Conservation (phyloP, 1,284 basidiomycete genomes). For the Sanghuangporus weigelae region DNA sequence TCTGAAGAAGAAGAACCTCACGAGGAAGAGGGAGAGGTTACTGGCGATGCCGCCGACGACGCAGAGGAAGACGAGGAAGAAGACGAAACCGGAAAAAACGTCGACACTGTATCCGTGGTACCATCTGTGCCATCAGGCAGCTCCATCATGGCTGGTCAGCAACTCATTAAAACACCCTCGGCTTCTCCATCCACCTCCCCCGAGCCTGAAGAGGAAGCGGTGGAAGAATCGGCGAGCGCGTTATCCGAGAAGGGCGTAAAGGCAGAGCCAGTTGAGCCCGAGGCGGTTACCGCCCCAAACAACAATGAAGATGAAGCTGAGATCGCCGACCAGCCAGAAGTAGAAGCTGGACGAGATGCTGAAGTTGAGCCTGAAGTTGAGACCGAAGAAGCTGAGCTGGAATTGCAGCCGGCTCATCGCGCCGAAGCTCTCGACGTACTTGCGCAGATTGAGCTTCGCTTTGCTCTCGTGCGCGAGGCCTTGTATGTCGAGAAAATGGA, state of each 20-base stretch:
- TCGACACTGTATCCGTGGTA: conserved; percentile 37
- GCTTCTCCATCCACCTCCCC: conserved; percentile 40
- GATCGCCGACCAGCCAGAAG: conserved; percentile 24
- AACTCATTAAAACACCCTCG: conserved; percentile 36
- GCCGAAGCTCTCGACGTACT: conserved; percentile 75
- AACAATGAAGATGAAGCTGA: conserved; percentile 27
- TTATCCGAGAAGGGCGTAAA: conserved; percentile 24
- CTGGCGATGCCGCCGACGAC: conserved; percentile 20
- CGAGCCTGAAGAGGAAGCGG: conserved; percentile 21
- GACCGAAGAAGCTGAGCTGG: conserved; percentile 46
- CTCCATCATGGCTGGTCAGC: conserved; percentile 48
- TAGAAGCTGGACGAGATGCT: conserved; percentile 33
- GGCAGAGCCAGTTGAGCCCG: conserved; percentile 25
- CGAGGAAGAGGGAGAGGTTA: conserved; percentile 7
- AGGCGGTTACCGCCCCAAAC: conserved; percentile 23
- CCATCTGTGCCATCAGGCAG: conserved; percentile 38
- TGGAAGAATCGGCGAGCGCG: conserved; percentile 4
- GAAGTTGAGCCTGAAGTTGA: conserved; percentile 36
- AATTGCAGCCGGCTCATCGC: conserved; percentile 69
- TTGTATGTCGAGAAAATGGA: conserved; percentile 84
- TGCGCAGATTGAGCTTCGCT: conserved; percentile 74
- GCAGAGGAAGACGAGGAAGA: conserved; percentile 23
- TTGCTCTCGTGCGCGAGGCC: conserved; percentile 65
- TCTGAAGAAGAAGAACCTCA: conserved; percentile 26
- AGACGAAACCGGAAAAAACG: conserved; percentile 28